phyloP scores from a whole-genome alignment of 345 rosid species.

The Salix exigua region DNA sequence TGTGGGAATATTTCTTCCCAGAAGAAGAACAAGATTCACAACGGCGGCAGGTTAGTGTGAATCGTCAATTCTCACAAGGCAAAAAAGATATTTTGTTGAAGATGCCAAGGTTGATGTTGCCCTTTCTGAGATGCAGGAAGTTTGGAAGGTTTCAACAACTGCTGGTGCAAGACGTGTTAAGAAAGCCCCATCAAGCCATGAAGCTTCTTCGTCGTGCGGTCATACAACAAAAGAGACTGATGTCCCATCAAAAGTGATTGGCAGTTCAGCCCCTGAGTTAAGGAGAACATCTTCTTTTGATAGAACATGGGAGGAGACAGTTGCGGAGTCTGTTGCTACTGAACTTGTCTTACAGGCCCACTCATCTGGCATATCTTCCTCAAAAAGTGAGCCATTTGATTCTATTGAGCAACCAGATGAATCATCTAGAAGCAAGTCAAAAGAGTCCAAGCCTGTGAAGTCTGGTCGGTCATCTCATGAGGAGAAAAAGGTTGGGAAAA shows the following conservation, averaged over 20 bases:
- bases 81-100: background rate
- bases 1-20: constrained; percentile 96
- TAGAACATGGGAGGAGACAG: constrained; percentile 80
- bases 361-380: constrained; percentile 47
- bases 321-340: constrained; percentile 83
- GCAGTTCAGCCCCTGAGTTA: constrained; percentile 53
- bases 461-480: constrained; percentile 80
- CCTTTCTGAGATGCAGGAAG: constrained; percentile 56
- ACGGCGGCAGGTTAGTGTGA: constrained; percentile 70
- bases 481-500: constrained; percentile 80
- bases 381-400: constrained; percentile 37
- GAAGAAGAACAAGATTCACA: constrained; percentile 98
- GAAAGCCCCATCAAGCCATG: constrained; percentile 60
- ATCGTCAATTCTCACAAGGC: background rate
- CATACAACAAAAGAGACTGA: constrained; percentile 62
- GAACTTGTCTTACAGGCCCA: constrained; percentile 77
- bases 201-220: constrained; percentile 51
- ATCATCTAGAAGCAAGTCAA: constrained; percentile 52
- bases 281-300: constrained; percentile 91
- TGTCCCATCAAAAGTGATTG: constrained; percentile 42
- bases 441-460: constrained; percentile 63
- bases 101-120: constrained; percentile 8
- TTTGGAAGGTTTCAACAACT: constrained; percentile 92
- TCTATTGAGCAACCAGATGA: constrained; percentile 69
- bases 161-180: constrained; percentile 77